Conservation (phyloP, 345 rosid species). For the Eucalyptus albens region DNA sequence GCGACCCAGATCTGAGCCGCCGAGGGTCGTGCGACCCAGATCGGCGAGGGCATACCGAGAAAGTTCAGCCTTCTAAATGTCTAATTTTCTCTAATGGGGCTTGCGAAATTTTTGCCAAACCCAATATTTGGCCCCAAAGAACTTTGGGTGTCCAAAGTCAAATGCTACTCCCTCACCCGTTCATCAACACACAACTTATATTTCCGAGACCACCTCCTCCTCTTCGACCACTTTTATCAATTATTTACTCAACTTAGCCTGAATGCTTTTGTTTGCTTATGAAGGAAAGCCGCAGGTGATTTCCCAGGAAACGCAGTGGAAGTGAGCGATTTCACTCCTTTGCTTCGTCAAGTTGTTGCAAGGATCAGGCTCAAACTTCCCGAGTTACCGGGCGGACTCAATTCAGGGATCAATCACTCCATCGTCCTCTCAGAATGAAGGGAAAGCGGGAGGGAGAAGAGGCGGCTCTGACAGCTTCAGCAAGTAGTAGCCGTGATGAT, state of each 20-base stretch:
- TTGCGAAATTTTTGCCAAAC: too few relatives aligned
- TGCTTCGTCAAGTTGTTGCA: background rate
- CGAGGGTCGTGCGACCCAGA: too few relatives aligned
- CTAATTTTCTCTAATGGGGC: too few relatives aligned
- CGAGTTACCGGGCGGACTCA: background rate
- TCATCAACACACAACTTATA: too few relatives aligned
- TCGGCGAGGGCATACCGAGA: too few relatives aligned
- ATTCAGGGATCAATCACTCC: background rate
- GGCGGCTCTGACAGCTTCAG: rapidly evolving
- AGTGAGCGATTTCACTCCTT: background rate
- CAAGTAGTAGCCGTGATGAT: background rate
- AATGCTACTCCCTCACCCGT: too few relatives aligned
- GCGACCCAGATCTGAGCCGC: too few relatives aligned
- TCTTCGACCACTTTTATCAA: background rate
- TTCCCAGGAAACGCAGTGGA: background rate
- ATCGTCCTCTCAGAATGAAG: background rate
- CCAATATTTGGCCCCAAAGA: too few relatives aligned
- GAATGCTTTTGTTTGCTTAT: background rate
- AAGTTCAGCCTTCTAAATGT: too few relatives aligned
- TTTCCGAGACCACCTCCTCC: too few relatives aligned
- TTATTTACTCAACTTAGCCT: background rate
- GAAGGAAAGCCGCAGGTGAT: background rate
- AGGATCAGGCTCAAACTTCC: background rate
- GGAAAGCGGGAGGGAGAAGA: background rate
- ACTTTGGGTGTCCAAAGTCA: too few relatives aligned